phyloP scores from a whole-genome alignment of 805 yeast species.

The Metschnikowia dekortorum region DNA sequence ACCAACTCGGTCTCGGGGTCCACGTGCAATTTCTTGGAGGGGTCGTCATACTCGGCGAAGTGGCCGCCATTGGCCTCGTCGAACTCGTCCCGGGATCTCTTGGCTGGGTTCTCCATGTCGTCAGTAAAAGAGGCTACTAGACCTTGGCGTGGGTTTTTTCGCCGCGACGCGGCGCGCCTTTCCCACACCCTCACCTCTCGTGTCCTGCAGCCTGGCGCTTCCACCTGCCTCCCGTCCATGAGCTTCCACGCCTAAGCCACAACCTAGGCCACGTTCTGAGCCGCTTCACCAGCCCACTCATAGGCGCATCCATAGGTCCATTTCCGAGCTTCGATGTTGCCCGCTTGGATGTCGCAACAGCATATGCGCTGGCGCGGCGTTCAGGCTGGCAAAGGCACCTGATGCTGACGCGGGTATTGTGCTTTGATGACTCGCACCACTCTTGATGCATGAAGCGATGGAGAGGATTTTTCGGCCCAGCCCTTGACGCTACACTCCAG shows the following conservation, averaged over 20 bases:
- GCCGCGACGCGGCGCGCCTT: neutral
- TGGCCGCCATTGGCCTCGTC: constrained; percentile 18
- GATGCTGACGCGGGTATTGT: too few species aligned
- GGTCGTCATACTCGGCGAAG: constrained; percentile 14
- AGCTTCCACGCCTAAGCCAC: too few species aligned
- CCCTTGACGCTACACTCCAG: too few species aligned
- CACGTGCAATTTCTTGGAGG: constrained; percentile 33
- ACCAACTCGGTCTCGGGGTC: constrained; percentile 41
- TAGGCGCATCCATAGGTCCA: neutral
- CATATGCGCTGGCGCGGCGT: too few species aligned
- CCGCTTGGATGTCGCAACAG: too few species aligned
- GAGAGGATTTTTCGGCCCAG: too few species aligned
- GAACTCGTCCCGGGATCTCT: constrained; percentile 20
- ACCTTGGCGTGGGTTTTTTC: neutral
- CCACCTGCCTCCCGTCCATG: neutral
- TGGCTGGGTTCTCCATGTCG: constrained; percentile 15
- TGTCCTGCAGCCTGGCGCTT: neutral
- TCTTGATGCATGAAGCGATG: too few species aligned
- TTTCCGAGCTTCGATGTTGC: too few species aligned
- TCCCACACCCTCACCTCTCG: neutral
- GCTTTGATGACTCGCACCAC: too few species aligned
- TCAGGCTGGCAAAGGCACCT: too few species aligned
- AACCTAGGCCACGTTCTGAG: too few species aligned
- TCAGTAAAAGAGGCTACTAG: neutral
- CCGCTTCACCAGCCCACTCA: too few species aligned